Base-by-base conservation (phyloP, 192 early-diverging fungal species). In the Dimargaris xerosporica region DNA sequence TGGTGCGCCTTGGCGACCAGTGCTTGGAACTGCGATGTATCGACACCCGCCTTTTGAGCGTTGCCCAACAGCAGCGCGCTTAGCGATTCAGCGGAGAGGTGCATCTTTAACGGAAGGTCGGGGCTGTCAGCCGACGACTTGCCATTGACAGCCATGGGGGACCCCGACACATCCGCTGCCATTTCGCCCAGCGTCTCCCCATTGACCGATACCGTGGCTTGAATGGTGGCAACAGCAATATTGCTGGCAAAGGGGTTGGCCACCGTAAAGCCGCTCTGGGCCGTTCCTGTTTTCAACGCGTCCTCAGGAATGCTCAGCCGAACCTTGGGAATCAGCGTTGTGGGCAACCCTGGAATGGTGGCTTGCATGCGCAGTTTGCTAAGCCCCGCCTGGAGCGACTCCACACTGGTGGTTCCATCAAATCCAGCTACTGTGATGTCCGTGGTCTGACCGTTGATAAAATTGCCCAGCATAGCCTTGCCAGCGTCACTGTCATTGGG, bases 181-280 rank as follows among this genome's bases (percentile, higher is more conserved):
- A 60, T 60, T 44, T 60, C 39, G n/a, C 58, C 58, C n/a, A 60
- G 58, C n/a, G 43, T 25, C 5, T 16, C 26, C 17, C 39, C 58
- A 4, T 25, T 44, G 39, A 25, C 43, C n/a, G 58, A 60, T 11
- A 60, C 17, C 39, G 71, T 65, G 15, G 76, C 71, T 44, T 73
- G 54, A 62, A 84, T 70, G 39, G 69, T 71, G 25, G 62, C 65
- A 66, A 82, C 80, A 29, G 65, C 64, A 48, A 82, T 61, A 16
- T 68, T 65, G 44, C 79, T 72, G 29, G 63, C 54, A 66, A 82
- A 80, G n/a, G 81, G 81, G 65, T 82, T 77, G 41, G 73, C 69
- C 45, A 82, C 66, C 10, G 67, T 67, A 41, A 82, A 75, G 19
- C 63, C 61, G 23, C 76, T 73, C 64, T 63, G 62, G 48, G 79